Percentiles rank a stretch among this genome's conserved stretches.
Evolutionary conservation across 2,329 filamentous ascomycete species (phyloP).

Genomic region (Lecanosticta acicola): DNA sequence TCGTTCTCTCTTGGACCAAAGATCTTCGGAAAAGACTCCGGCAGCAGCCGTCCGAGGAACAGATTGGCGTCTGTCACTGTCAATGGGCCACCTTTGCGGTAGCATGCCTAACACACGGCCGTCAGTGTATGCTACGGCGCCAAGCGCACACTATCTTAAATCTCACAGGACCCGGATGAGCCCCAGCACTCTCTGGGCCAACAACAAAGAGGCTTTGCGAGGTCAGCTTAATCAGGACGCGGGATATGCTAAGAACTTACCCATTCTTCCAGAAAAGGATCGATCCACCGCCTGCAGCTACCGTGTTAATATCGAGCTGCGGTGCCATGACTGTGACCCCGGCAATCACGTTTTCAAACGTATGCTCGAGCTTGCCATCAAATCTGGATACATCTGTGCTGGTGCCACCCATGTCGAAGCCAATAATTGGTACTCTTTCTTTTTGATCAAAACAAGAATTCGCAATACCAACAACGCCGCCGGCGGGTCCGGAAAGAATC

Average conservation of each 20-base stretch:
- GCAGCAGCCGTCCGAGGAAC: constrained; percentile 30
- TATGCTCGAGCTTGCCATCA: constrained; percentile 30
- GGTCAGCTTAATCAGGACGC: constrained; percentile 57
- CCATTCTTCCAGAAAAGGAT: constrained; percentile 32
- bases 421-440: constrained; percentile 27
- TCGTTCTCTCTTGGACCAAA: constrained; percentile 32
- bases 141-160: too few relatives aligned
- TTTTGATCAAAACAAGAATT: constrained; percentile 30
- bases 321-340: constrained; percentile 31
- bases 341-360: constrained; percentile 32
- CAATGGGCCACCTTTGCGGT: constrained; percentile 33
- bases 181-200: constrained; percentile 21
- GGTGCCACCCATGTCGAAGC: constrained; percentile 28
- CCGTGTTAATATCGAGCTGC: constrained; percentile 33
- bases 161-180: constrained; percentile 28
- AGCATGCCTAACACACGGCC: constrained; percentile 18
- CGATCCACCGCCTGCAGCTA: constrained; percentile 45
- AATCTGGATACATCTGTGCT: constrained; percentile 33
- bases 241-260: constrained; percentile 53
- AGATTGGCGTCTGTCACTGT: constrained; percentile 35
- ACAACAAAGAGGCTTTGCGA: constrained; percentile 5
- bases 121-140: not conserved
- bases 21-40: constrained; percentile 32
- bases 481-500: constrained; percentile 33
- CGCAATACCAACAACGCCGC: constrained; percentile 33